Percentiles rank a stretch among this genome's conserved stretches.
phyloP scores from a whole-genome alignment of 1,284 basidiomycete genomes.

The Malassezia furfur region DNA sequence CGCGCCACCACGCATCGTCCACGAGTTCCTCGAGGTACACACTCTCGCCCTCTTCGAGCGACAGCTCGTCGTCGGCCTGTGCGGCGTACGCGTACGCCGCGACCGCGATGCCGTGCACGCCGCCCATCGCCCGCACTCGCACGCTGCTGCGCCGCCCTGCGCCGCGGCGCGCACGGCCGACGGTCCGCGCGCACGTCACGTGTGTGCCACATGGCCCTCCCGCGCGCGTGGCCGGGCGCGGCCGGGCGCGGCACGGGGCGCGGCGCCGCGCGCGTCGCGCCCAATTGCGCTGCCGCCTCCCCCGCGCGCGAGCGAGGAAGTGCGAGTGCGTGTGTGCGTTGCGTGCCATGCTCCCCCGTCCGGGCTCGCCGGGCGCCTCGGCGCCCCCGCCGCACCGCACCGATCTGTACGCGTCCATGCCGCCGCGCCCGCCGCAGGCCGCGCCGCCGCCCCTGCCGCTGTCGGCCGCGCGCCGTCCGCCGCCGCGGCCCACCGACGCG shows the following conservation, averaged over 20 bases:
- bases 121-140: constrained; percentile 28
- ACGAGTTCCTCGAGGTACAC: constrained; percentile 45
- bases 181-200: background rate
- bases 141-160: background rate
- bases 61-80: constrained; percentile 45
- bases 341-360: background rate
- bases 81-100: constrained; percentile 47
- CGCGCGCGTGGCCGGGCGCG: background rate
- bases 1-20: constrained; percentile 46
- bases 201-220: background rate
- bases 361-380: background rate
- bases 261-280: constrained; percentile 1
- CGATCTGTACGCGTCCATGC: constrained; percentile 10
- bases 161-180: background rate
- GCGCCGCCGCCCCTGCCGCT: too few species aligned
- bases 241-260: background rate
- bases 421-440: constrained; percentile 1
- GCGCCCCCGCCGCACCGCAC: constrained; percentile 4
- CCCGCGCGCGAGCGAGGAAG: background rate
- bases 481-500: constrained; percentile 3
- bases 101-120: constrained; percentile 35
- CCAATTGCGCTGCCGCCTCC: background rate
- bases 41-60: constrained; percentile 38
- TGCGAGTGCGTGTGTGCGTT: background rate
- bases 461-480: background rate